These are phyloP conservation scores for Spergularia marina DNA, from an alignment of 148 eudicot species.

Conservation along the genomic window DNA sequence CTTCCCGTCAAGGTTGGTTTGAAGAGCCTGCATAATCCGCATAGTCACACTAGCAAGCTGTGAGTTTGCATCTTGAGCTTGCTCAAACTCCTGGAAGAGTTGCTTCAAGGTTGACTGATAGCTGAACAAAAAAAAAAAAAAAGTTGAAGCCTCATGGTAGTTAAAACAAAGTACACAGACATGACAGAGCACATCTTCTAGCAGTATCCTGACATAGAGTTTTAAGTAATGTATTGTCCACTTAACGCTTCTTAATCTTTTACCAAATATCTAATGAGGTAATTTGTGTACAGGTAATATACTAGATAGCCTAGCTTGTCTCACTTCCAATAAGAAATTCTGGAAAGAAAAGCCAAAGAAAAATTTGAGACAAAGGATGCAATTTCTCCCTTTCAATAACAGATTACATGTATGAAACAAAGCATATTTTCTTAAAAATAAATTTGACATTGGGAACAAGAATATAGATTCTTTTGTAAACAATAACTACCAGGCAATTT, in stretches of 20 bases:
- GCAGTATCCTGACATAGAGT: not conserved
- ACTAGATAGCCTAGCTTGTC: not conserved
- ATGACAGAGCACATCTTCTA: not conserved
- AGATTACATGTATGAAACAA: not conserved
- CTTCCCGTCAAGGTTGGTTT: slow-evolving; percentile 90
- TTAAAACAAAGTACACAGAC: not conserved
- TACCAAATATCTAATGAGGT: not conserved
- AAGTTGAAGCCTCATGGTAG: slow-evolving; percentile 7
- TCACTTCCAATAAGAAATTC: too few species aligned
- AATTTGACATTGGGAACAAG: not conserved
- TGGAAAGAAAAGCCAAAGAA: too few species aligned
- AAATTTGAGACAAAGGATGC: too few species aligned
- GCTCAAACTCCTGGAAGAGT: slow-evolving; percentile 91
- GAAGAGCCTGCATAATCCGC: slow-evolving; percentile 99
- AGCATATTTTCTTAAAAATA: not conserved
- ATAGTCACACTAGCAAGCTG: slow-evolving; percentile 85
- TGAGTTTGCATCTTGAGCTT: slow-evolving; percentile 58
- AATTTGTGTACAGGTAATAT: not conserved
- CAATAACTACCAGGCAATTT: not conserved
- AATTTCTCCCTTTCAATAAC: too few species aligned
- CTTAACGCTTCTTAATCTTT: not conserved
- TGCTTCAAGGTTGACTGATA: slow-evolving; percentile 95
- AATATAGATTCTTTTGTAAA: not conserved
- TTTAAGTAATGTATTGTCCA: not conserved
- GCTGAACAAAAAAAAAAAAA: slow-evolving; percentile 39